Conservation (phyloP, 345 rosid species). For the Murraya koenigii region DNA sequence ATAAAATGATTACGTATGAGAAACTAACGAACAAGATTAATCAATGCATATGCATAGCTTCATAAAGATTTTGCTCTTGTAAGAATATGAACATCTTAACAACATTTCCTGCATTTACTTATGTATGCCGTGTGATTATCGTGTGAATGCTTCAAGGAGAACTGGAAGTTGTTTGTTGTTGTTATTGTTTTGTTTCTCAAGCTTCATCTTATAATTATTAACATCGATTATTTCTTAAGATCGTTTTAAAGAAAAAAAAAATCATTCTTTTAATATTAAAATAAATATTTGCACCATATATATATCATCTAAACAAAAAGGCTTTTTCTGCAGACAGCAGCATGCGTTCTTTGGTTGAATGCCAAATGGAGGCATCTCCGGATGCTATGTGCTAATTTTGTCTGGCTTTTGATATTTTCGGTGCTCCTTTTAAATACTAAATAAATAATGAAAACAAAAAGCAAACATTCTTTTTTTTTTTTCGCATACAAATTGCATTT, state of each 20-base stretch:
- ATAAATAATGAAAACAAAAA: too few species aligned
- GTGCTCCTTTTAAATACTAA: too few species aligned
- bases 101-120: neutral
- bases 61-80: neutral
- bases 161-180: neutral
- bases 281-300: neutral
- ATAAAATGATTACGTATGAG: too few species aligned
- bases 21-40: neutral
- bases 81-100: neutral
- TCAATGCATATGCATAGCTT: neutral
- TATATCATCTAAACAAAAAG: neutral
- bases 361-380: neutral
- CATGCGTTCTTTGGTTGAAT: neutral
- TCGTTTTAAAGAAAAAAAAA: too few species aligned
- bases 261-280: too few species aligned
- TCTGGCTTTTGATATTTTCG: too few species aligned
- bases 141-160: neutral
- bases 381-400: neutral
- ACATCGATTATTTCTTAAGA: too few species aligned
- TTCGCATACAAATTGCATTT: too few species aligned
- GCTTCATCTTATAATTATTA: too few species aligned
- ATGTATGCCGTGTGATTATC: neutral
- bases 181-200: neutral
- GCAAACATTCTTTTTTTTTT: too few species aligned
- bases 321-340: neutral